A percentile compares a stretch with the other conserved stretches of the same genome.
Evolutionary conservation across 495 filamentous ascomycete genomes (phyloP).

Genomic region (Umbilicaria muhlenbergii): DNA sequence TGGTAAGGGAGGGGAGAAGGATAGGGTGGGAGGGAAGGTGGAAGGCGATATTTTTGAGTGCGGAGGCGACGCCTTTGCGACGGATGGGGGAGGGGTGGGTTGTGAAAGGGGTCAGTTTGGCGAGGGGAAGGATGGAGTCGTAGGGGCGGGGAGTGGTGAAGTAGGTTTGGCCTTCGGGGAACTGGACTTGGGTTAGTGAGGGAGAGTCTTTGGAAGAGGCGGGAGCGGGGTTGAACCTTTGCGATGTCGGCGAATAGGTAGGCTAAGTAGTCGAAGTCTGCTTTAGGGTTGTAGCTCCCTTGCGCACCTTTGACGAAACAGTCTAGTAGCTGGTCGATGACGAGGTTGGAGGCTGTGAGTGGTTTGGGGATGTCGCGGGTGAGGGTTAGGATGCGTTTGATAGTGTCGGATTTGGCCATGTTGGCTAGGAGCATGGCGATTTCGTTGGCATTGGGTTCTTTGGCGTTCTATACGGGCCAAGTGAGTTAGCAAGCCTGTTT

Average conservation of each 20-base stretch:
- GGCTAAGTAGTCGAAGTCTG: slow-evolving; percentile 79
- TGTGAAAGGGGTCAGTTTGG: slow-evolving; percentile 84
- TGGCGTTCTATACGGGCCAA: slow-evolving; percentile 27
- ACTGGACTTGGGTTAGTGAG: slow-evolving; percentile 6
- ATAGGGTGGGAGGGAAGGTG: slow-evolving; percentile 49
- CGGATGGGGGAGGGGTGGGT: slow-evolving; percentile 67
- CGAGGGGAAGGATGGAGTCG: slow-evolving; percentile 64
- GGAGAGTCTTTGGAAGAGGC: too few species aligned
- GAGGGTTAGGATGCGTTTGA: slow-evolving; percentile 48
- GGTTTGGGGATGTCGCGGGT: slow-evolving; percentile 41
- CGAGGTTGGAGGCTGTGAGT: slow-evolving; percentile 49
- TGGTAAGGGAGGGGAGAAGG: slow-evolving; percentile 19
- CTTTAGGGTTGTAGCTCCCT: slow-evolving; percentile 66
- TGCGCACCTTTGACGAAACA: slow-evolving; percentile 86
- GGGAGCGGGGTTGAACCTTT: slow-evolving; percentile 27
- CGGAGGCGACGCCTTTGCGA: slow-evolving; percentile 74
- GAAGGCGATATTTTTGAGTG: slow-evolving; percentile 74
- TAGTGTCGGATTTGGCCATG: slow-evolving; percentile 57
- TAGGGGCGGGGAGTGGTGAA: slow-evolving; percentile 45
- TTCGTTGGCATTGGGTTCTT: slow-evolving; percentile 66
- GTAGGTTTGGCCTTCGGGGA: slow-evolving; percentile 55
- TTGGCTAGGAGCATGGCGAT: slow-evolving; percentile 89
- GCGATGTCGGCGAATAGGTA: slow-evolving; percentile 90
- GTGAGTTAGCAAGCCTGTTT: slow-evolving; percentile 2
- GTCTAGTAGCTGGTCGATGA: slow-evolving; percentile 83